Conservation (phyloP, 2,329 filamentous ascomycete species). For the Calonectria pseudoturangicola region DNA sequence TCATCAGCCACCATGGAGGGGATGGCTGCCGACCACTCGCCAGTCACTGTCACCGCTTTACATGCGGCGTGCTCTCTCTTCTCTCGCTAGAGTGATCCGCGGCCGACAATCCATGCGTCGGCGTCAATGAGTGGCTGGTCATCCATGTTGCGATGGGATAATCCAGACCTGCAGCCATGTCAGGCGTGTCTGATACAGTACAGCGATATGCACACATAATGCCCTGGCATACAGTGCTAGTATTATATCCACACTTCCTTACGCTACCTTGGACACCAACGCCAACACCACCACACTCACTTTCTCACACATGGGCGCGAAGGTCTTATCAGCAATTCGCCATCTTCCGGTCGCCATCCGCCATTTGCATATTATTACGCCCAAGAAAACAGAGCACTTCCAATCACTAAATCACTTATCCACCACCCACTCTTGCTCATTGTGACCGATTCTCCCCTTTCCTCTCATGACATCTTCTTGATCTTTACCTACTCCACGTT, state of each 20-base stretch:
- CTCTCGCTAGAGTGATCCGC: slow-evolving; percentile 37
- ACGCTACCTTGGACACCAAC: slow-evolving; percentile 30
- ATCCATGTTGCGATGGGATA: slow-evolving; percentile 22
- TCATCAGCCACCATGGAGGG: slow-evolving; percentile 42
- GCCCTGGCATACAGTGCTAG: slow-evolving; percentile 33
- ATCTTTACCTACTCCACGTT: slow-evolving; percentile 5
- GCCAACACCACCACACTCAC: slow-evolving; percentile 29
- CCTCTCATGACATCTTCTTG: not conserved
- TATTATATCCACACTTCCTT: slow-evolving; percentile 23
- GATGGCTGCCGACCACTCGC: slow-evolving; percentile 42
- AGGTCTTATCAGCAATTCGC: slow-evolving; percentile 52
- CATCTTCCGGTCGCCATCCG: slow-evolving; percentile 46
- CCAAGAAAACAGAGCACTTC: slow-evolving; percentile 35
- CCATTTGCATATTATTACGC: slow-evolving; percentile 43
- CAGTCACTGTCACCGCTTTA: slow-evolving; percentile 50
- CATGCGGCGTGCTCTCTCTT: slow-evolving; percentile 43
- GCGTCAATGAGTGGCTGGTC: slow-evolving; percentile 24
- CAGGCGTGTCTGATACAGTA: slow-evolving; percentile 36
- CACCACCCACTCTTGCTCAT: slow-evolving; percentile 25
- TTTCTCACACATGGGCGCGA: slow-evolving; percentile 6
- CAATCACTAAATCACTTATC: slow-evolving; percentile 19
- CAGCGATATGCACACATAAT: not conserved
- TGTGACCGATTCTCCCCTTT: slow-evolving; percentile 21
- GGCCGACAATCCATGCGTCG: slow-evolving; percentile 39
- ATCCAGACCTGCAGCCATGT: not conserved